phyloP scores from a whole-genome alignment of 2,329 filamentous ascomycete genomes.

The Nemania sp. region DNA sequence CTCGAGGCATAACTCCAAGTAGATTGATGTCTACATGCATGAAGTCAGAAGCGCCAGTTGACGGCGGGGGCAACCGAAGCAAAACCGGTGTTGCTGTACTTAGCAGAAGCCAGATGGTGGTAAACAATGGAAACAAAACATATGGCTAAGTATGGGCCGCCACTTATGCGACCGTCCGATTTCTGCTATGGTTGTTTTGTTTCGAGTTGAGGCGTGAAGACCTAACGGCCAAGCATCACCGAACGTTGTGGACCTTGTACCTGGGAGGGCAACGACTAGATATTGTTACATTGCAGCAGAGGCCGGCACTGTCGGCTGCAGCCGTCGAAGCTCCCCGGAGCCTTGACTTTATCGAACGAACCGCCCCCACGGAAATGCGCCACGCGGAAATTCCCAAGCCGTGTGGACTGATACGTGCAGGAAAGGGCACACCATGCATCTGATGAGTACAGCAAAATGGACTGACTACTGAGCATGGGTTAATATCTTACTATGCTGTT shows the following conservation, averaged over 20 bases:
- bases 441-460: slow-evolving; percentile 10
- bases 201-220: too few species aligned
- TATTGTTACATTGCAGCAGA: slow-evolving; percentile 17
- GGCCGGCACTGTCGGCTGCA: slow-evolving; percentile 4
- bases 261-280: slow-evolving; percentile 3
- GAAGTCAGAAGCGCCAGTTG: too few species aligned
- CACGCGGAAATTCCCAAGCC: slow-evolving; percentile 17
- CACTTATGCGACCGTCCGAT: slow-evolving; percentile 11
- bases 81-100: too few species aligned
- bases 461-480: slow-evolving; percentile 5
- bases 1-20: too few species aligned
- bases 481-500: too few species aligned
- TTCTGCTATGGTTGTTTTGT: slow-evolving; percentile 8
- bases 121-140: not conserved
- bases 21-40: too few species aligned
- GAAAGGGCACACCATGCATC: slow-evolving; percentile 5
- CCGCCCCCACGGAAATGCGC: slow-evolving; percentile 22
- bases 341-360: slow-evolving; percentile 24
- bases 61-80: too few species aligned
- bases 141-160: slow-evolving; percentile 1
- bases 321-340: slow-evolving; percentile 9
- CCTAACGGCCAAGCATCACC: too few species aligned
- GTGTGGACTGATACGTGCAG: slow-evolving; percentile 20
- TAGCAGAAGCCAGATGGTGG: slow-evolving; percentile 6
- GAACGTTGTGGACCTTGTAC: too few species aligned